Percentiles rank a stretch among this genome's conserved stretches.
These are phyloP conservation scores for Penicillium coffeae DNA, from an alignment of 495 filamentous ascomycete species.

Conservation along the genomic window DNA sequence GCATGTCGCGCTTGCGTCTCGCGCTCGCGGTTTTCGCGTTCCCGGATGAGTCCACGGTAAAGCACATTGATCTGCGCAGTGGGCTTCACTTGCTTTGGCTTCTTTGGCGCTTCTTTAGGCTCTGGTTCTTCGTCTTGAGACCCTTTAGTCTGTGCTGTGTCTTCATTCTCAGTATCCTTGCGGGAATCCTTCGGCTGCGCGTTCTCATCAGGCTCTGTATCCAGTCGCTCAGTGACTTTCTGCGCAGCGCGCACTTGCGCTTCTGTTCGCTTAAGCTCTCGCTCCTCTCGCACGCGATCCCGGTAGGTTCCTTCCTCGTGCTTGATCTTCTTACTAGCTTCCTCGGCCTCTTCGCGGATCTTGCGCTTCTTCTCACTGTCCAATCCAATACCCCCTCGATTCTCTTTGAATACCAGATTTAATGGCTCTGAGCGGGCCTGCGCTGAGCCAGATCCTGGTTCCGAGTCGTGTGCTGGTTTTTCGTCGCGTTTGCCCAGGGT, in stretches of 20 bases:
- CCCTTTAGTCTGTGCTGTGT: conserved; percentile 1
- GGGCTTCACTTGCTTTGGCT: conserved; percentile 39
- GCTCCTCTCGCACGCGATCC: conserved; percentile 66
- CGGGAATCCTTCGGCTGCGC: not conserved
- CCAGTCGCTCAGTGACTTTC: conserved; percentile 75
- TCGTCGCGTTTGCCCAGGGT: conserved; percentile 57
- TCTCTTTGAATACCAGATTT: conserved; percentile 67
- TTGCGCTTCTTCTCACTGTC: conserved; percentile 80
- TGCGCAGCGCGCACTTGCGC: conserved; percentile 67
- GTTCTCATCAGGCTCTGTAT: conserved; percentile 44
- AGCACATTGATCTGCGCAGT: conserved; percentile 67
- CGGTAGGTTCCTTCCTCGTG: conserved; percentile 71
- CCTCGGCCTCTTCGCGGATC: conserved; percentile 60
- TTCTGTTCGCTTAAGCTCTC: conserved; percentile 66
- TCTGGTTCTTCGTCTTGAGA: conserved; percentile 10
- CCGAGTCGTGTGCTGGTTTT: not conserved
- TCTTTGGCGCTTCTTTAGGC: conserved; percentile 8
- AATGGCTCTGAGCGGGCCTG: conserved; percentile 60
- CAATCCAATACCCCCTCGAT: conserved; percentile 80
- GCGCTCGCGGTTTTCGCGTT: conserved; percentile 66
- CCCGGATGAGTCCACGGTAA: conserved; percentile 69
- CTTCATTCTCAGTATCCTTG: conserved; percentile 6
- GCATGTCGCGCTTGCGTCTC: conserved; percentile 64
- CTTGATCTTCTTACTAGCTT: conserved; percentile 59
- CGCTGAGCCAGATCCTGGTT: conserved; percentile 4